These are phyloP conservation scores for Adiantum capillusveneris DNA, from an alignment of 75 land plant genomes.

Conservation along the genomic window DNA sequence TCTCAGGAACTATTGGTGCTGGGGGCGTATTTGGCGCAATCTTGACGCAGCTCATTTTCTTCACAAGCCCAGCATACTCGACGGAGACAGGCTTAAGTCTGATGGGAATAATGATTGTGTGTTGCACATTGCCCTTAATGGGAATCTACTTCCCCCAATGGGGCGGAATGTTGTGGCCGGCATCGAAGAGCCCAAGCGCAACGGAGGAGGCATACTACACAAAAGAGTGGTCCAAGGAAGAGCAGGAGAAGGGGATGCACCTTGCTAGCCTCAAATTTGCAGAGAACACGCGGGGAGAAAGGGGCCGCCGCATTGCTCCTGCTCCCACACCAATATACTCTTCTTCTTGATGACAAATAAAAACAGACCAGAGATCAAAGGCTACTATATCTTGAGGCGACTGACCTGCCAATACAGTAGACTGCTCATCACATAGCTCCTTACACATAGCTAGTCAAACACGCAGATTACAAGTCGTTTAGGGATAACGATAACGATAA, in stretches of 20 bases:
- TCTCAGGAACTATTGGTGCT: slow-evolving; percentile 67
- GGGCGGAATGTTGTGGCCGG: slow-evolving; percentile 68
- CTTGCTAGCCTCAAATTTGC: slow-evolving; percentile 55
- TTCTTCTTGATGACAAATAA: too few species aligned
- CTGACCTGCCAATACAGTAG: too few species aligned
- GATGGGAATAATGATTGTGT: slow-evolving; percentile 20
- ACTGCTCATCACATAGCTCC: too few species aligned
- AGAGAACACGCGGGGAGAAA: slow-evolving; percentile 53
- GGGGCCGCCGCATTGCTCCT: slow-evolving; percentile 20
- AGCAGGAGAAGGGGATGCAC: slow-evolving; percentile 36
- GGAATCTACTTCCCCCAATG: slow-evolving; percentile 61
- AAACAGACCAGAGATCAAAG: too few species aligned
- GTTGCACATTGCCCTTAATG: slow-evolving; percentile 36
- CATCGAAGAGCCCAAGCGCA: slow-evolving; percentile 26
- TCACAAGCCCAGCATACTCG: slow-evolving; percentile 39
- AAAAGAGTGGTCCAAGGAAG: slow-evolving; percentile 38
- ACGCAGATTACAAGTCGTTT: too few species aligned
- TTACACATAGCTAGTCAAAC: too few species aligned
- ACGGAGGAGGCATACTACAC: slow-evolving; percentile 63
- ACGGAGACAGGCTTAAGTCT: slow-evolving; percentile 38
- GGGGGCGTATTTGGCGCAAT: slow-evolving; percentile 68
- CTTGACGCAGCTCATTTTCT: slow-evolving; percentile 58
- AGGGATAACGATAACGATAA: too few species aligned
- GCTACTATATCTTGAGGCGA: too few species aligned
- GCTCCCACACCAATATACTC: too few species aligned